Evolutionary conservation across 2,329 filamentous ascomycete genomes (phyloP).

Genomic region (Cladosporium sp.): DNA sequence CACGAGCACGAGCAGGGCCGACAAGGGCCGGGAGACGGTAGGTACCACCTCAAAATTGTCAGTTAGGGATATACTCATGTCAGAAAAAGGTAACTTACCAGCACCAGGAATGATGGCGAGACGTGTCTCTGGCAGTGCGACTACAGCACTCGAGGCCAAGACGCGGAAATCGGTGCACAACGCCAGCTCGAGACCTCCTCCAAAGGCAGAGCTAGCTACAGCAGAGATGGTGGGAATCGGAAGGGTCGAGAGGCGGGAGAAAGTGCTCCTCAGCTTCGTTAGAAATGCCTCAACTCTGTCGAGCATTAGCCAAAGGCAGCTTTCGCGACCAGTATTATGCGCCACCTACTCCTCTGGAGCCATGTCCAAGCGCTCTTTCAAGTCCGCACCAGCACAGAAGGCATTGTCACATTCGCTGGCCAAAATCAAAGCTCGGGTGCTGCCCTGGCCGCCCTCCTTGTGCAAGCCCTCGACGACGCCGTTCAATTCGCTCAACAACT

Average conservation of each 20-base stretch:
- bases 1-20: conserved; percentile 74
- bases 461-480: conserved; percentile 70
- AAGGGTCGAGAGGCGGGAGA: conserved; percentile 67
- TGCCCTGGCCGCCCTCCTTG: conserved; percentile 49
- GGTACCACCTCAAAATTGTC: conserved; percentile 62
- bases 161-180: conserved; percentile 87
- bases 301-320: neutral
- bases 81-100: neutral
- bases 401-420: conserved; percentile 79
- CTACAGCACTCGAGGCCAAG: conserved; percentile 69
- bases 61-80: neutral
- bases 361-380: conserved; percentile 82
- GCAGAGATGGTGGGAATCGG: conserved; percentile 88
- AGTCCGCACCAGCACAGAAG: conserved; percentile 91
- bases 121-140: conserved; percentile 86
- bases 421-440: conserved; percentile 76
- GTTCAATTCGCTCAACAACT: conserved; percentile 68
- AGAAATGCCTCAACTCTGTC: conserved; percentile 76
- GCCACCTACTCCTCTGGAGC: conserved; percentile 65
- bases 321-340: neutral
- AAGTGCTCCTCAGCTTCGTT: conserved; percentile 67
- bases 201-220: conserved; percentile 79
- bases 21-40: conserved; percentile 80
- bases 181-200: conserved; percentile 89
- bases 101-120: conserved; percentile 93